Evolutionary conservation across 1,139 yeast genomes (phyloP), one percentile per base, ranked within the genome.

Genomic region (Schwanniomyces etchellsii): DNA sequence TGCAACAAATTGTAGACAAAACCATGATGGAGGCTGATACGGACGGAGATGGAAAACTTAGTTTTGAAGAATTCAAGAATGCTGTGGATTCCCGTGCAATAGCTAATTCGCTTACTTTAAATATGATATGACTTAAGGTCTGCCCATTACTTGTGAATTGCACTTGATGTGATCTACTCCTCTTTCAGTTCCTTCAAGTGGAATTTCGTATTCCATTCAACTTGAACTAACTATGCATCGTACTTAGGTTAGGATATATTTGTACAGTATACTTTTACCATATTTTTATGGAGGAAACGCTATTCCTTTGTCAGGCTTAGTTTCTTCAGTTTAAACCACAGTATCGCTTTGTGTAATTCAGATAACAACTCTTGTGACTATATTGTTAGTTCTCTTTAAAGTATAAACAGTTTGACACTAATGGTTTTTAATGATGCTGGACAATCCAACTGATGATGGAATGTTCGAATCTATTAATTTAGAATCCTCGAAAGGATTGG

Each of bases 1-100:
- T 93, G 39, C 99, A 93, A 55, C 98, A 91, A 55, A 76, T 89
- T 36, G 96, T 89, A 11, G 98, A 93, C 54, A 78, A 93, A 56
- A 88, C 98, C 1, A 86, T 93, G 44, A 79, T 88, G 81, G 97
- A 91, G 53, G 93, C 93, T 23, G 99, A 93, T 50, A 52, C 58
- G 24, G 97, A 93, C 48, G 94, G 94, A 1, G 97, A 89, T 50
- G 96, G 96, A 1, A 76, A 74, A 45, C 63, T 93, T 37, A 80
- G 82, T 39, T 91, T 88, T 52, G 89, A 77, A 26, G 99, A 93
- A 63, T 93, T 91, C 55, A 77, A 74, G 45, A 69, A 67, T 36
- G 84, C 85, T 0, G 82, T 82, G 16, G 84, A 81, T 40, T 75
- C 79, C 27, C 77, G 78, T 16, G 71, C 71, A 30, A 77, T 78